These are phyloP conservation scores for Clavispora vitiphila DNA, from an alignment of 805 yeast species.

Conservation along the genomic window DNA sequence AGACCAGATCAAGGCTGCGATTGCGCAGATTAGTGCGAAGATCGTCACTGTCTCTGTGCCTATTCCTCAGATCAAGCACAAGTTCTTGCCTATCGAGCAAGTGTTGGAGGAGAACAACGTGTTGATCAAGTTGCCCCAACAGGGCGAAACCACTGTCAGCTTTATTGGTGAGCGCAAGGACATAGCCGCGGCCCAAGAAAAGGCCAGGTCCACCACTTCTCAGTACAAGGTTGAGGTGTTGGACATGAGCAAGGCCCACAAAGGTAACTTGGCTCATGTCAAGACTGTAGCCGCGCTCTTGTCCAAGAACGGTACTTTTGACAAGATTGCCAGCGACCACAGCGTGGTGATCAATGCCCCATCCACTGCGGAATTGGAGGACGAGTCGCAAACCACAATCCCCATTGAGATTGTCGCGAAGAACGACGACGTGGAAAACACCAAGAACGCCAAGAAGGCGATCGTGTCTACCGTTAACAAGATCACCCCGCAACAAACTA, in stretches of 20 bases:
- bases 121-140: constrained; percentile 50
- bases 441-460: constrained; percentile 62
- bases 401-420: constrained; percentile 58
- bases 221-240: constrained; percentile 59
- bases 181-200: constrained; percentile 56
- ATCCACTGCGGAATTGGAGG: constrained; percentile 33
- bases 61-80: constrained; percentile 67
- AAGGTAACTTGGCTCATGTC: constrained; percentile 73
- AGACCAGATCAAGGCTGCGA: constrained; percentile 40
- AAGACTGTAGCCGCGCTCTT: constrained; percentile 67
- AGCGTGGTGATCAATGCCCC: constrained; percentile 39
- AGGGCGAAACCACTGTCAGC: constrained; percentile 45
- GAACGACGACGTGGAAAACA: constrained; percentile 39
- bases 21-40: constrained; percentile 40
- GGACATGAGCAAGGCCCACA: constrained; percentile 87
- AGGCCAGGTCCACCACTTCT: constrained; percentile 57
- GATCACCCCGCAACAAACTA: constrained; percentile 62
- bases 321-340: constrained; percentile 32
- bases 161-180: constrained; percentile 58
- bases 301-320: constrained; percentile 44
- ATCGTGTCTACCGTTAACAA: constrained; percentile 70
- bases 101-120: constrained; percentile 54
- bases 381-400: constrained; percentile 38
- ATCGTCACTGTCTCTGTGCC: constrained; percentile 51
- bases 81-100: constrained; percentile 54